Evolutionary conservation across 345 rosid species (phyloP).

Genomic region (Populus euphratica): DNA sequence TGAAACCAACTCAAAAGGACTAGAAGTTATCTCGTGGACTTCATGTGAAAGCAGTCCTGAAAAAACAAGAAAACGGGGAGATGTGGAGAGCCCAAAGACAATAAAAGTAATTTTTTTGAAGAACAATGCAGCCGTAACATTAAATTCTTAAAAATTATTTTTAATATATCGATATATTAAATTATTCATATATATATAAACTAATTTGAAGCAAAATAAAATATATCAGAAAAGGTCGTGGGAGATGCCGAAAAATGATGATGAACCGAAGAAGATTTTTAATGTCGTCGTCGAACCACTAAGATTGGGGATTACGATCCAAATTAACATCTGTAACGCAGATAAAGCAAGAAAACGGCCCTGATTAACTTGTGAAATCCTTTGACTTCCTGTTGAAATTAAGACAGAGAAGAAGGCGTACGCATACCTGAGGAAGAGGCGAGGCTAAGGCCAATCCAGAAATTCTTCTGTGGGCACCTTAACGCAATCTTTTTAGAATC

Average conservation of each 20-base stretch:
- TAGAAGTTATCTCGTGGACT: neutral
- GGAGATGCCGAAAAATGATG: slow-evolving; percentile 12
- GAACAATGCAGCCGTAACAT: slow-evolving; percentile 56
- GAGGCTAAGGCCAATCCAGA: slow-evolving; percentile 69
- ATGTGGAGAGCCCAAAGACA: slow-evolving; percentile 55
- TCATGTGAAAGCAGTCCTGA: neutral
- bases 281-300: slow-evolving; percentile 73
- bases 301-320: slow-evolving; percentile 71
- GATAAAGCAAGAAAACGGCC: neutral
- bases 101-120: slow-evolving; percentile 76
- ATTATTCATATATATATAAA: too few relatives aligned
- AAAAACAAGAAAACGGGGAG: neutral
- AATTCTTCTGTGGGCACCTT: slow-evolving; percentile 48
- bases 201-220: too few relatives aligned
- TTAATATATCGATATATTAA: too few relatives aligned
- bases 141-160: slow-evolving; percentile 9
- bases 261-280: slow-evolving; percentile 80
- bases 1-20: neutral
- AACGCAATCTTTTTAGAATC: slow-evolving; percentile 57
- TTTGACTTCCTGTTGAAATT: neutral
- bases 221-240: too few relatives aligned
- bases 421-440: slow-evolving; percentile 83
- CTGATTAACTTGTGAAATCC: neutral
- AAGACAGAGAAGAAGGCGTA: neutral
- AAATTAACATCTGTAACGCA: slow-evolving; percentile 62